Conservation (phyloP, 164 flowering plant species). For the grape (Vitis vinifera) region DNA sequence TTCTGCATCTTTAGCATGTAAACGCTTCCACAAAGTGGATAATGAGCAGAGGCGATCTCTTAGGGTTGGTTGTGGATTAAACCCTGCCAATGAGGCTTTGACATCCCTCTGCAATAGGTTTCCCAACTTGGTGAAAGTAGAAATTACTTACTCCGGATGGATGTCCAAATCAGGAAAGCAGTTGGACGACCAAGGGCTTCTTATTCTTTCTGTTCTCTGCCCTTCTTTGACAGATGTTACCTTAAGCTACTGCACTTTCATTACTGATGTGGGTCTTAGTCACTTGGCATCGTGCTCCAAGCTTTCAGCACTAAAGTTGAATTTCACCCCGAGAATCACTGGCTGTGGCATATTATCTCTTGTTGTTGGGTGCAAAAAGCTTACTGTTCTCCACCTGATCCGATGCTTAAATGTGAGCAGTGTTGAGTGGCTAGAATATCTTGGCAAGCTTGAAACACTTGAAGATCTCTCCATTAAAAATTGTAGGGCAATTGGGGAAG, state of each 20-base stretch:
- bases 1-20: conserved; percentile 61
- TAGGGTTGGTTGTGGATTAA: conserved; percentile 73
- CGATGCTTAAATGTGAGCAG: conserved; percentile 70
- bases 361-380: conserved; percentile 67
- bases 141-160: conserved; percentile 76
- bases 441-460: conserved; percentile 61
- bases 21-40: conserved; percentile 50
- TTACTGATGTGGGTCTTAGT: conserved; percentile 69
- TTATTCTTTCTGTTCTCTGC: conserved; percentile 50
- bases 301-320: conserved; percentile 65
- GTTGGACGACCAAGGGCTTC: conserved; percentile 74
- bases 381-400: conserved; percentile 62
- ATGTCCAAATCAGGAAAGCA: conserved; percentile 84
- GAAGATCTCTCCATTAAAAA: conserved; percentile 71
- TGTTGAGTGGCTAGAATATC: conserved; percentile 79
- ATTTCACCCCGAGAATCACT: conserved; percentile 63
- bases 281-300: conserved; percentile 60
- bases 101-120: conserved; percentile 65
- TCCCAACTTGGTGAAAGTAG: conserved; percentile 53
- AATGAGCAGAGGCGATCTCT: conserved; percentile 62
- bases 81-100: conserved; percentile 76
- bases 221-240: conserved; percentile 57
- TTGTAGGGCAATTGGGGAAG: conserved; percentile 85
- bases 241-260: conserved; percentile 70
- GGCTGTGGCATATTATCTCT: conserved; percentile 77